Evolutionary conservation across 2,329 filamentous ascomycete genomes (phyloP).

Genomic region (Cordyceps militaris): DNA sequence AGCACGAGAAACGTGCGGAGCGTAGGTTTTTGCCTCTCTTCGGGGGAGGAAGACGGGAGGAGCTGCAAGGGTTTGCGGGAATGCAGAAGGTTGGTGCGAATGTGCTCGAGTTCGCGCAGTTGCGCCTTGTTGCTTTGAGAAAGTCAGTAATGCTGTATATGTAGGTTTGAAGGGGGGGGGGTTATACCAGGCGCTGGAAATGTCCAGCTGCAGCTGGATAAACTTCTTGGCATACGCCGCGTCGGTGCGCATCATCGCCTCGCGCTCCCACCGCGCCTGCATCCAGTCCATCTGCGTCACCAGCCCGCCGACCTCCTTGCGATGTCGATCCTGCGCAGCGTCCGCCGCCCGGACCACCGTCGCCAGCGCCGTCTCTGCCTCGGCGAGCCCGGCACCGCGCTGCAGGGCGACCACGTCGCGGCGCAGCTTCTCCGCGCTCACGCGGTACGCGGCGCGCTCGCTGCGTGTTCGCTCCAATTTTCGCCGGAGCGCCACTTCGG

Average conservation of each 20-base stretch:
- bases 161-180: neutral
- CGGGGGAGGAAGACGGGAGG: slow-evolving; percentile 13
- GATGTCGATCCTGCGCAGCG: slow-evolving; percentile 61
- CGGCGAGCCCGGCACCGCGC: slow-evolving; percentile 24
- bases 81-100: slow-evolving; percentile 46
- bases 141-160: slow-evolving; percentile 18
- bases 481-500: slow-evolving; percentile 53
- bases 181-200: slow-evolving; percentile 83
- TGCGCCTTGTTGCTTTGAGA: slow-evolving; percentile 76
- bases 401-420: slow-evolving; percentile 32
- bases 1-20: slow-evolving; percentile 40
- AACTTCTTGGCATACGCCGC: slow-evolving; percentile 83
- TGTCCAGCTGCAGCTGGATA: slow-evolving; percentile 69
- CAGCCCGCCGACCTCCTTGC: slow-evolving; percentile 72
- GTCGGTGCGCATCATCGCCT: slow-evolving; percentile 71
- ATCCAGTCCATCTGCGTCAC: slow-evolving; percentile 89
- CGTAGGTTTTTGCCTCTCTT: slow-evolving; percentile 20
- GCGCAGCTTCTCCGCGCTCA: slow-evolving; percentile 48
- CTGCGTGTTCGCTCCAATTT: slow-evolving; percentile 65
- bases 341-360: slow-evolving; percentile 51
- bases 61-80: slow-evolving; percentile 28
- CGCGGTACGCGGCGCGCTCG: slow-evolving; percentile 52
- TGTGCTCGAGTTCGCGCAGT: slow-evolving; percentile 74
- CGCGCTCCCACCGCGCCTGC: slow-evolving; percentile 70
- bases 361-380: slow-evolving; percentile 45